Evolutionary conservation across 768 basidiomycete species (phyloP).

Genomic region (Saitozyma sp.): DNA sequence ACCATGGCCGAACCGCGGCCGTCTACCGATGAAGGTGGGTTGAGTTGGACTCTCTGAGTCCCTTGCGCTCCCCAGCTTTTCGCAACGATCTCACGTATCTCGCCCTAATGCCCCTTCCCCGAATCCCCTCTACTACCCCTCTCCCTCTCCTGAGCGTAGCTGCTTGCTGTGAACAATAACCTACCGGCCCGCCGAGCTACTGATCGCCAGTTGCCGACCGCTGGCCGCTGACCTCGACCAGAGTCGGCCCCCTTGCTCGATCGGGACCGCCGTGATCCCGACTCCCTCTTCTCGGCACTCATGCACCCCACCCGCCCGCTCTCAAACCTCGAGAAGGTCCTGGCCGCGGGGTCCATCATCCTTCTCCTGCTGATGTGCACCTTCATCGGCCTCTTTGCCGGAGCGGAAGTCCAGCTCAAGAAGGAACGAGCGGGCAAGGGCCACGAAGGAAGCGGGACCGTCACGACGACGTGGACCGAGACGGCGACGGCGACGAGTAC

Average conservation of each 20-base stretch:
- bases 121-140: neutral
- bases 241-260: slow-evolving; percentile 51
- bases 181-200: too few relatives aligned
- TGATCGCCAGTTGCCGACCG: too few relatives aligned
- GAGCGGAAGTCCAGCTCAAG: slow-evolving; percentile 75
- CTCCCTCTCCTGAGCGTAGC: too few relatives aligned
- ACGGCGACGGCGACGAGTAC: slow-evolving; percentile 45
- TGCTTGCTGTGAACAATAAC: too few relatives aligned
- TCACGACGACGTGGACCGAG: slow-evolving; percentile 40
- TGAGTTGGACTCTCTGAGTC: neutral
- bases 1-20: slow-evolving; percentile 46
- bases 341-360: slow-evolving; percentile 71
- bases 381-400: slow-evolving; percentile 92
- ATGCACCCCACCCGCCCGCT: slow-evolving; percentile 56
- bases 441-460: slow-evolving; percentile 14
- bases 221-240: slow-evolving; percentile 11
- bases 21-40: slow-evolving; percentile 51
- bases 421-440: slow-evolving; percentile 35
- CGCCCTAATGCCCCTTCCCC: too few relatives aligned
- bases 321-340: slow-evolving; percentile 77
- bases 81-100: neutral
- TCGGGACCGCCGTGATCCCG: slow-evolving; percentile 10
- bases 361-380: slow-evolving; percentile 78
- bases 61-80: neutral
- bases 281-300: slow-evolving; percentile 26